Evolutionary conservation across 2,329 filamentous ascomycete genomes (phyloP), one percentile per base, ranked within the genome.

Genomic region (Emmonsia crescens): DNA sequence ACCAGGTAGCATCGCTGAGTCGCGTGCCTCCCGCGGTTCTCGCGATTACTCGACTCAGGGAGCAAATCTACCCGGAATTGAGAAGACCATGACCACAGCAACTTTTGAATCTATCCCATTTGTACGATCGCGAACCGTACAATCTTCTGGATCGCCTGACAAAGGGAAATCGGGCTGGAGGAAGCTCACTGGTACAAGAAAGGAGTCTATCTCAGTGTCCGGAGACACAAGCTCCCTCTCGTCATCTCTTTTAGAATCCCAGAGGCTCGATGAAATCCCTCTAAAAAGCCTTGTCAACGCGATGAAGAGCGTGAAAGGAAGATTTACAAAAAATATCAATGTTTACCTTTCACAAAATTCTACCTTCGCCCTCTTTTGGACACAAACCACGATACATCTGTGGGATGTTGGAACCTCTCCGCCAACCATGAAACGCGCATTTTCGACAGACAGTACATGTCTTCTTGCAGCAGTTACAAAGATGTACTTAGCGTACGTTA

Each of bases 341-440:
- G 71, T 76, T 10, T 66, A 65, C 27, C 66, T 75, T 2, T 77
- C 76, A 4, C 72, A 75, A 57, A 77, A 72, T 63, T 76, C 75
- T 14, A 69, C 73, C 0, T 69, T 75, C 31, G 72, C 70, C 19
- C 67, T 78, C 0, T 77, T 76, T 51, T 78, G 75, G 75, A 73
- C 71, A 1, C 74, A 75, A 60, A 64, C 70, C 1, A 64, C 69
- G 27, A 74, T 78, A 40, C 72, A 77, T 59, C 67, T 77, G 5
- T 77, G 73, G 71, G 75, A 78, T 62, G 67, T 75, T 49, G 69
- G 73, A 24, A 68, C 71, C 10, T 74, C 74, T 1, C 74, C 76
- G 5, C 72, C 74, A 1, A 69, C 70, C 1, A 65, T 73, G 51
- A 66, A 69, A 31, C 68, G 72, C 56, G 68, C 69, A 8, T 71